These are phyloP conservation scores for Uronychia binucleata DNA, from an alignment of 73 alveolate species.

Conservation along the genomic window DNA sequence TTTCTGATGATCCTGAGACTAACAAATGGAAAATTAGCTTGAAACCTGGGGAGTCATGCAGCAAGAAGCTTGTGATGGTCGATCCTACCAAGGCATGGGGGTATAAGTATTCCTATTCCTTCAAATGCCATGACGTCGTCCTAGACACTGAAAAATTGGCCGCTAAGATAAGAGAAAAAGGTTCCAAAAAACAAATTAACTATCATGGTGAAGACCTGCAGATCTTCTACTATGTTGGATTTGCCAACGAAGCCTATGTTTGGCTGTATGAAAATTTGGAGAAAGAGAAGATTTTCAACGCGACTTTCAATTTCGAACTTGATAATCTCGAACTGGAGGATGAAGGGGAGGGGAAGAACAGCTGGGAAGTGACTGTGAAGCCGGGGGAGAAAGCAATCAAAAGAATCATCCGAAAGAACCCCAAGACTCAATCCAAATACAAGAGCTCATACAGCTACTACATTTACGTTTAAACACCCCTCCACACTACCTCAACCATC, in stretches of 20 bases:
- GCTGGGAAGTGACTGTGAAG: constrained; percentile 18
- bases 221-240: neutral
- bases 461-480: too few species aligned
- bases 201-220: constrained; percentile 16
- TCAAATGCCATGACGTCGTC: constrained; percentile 13
- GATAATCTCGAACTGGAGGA: constrained; percentile 32
- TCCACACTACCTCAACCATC: too few species aligned
- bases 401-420: constrained; percentile 38
- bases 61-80: neutral
- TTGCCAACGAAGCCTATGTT: constrained; percentile 4
- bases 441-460: constrained; percentile 51
- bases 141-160: constrained; percentile 3
- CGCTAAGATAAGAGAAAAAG: constrained; percentile 7
- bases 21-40: constrained; percentile 24
- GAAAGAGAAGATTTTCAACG: constrained; percentile 25
- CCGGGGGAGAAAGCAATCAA: constrained; percentile 30
- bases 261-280: constrained; percentile 36
- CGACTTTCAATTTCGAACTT: constrained; percentile 49
- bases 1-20: constrained; percentile 38
- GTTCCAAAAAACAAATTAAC: constrained; percentile 23
- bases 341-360: constrained; percentile 37
- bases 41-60: constrained; percentile 28
- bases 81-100: constrained; percentile 1
- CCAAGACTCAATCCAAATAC: constrained; percentile 43
- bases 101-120: constrained; percentile 24